Evolutionary conservation across 441 rosid species (phyloP), one percentile per base, ranked within the genome.

Genomic region (Gossypium davidsonii): DNA sequence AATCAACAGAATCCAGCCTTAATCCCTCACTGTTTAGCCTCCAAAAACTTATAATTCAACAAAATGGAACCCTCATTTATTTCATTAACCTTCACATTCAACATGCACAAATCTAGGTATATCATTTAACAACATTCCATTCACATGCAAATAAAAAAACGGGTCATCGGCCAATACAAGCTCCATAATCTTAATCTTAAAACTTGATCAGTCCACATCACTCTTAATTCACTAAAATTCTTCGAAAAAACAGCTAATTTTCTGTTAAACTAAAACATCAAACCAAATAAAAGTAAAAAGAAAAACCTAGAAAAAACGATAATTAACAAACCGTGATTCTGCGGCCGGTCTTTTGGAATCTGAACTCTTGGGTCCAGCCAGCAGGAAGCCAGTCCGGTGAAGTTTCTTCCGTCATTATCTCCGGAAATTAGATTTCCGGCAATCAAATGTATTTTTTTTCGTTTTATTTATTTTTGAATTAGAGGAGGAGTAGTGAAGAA

Each of bases 311-410:
- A 26, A 0, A 62, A 53, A 18, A 48, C 4, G 28, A 49, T 67
- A 18, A 11, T 3, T 49, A 67, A 37, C 53, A 44, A 72, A 90
- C 96, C 82, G 71, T 83, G 60, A 80, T 76, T 77, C 80, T 76
- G 66, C 89, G 85, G 61, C 91, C 90, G 4, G 86, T 80, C 79
- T 79, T 87, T 20, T 75, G 81, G 63, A 56, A 80, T 55, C 71
- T 81, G 25, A 81, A 82, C 23, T 84, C 78, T 11, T 31, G 61
- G 34, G 74, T 65, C 92, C 92, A 90, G 14, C 90, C 89, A 44
- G 74, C 60, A 37, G 93, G 95, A 56, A 90, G 89, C 77, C 71
- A 81, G 49, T 85, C 90, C 72, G 80, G 80, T 18, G 80, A 79
- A n/a, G 20, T 48, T 11, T 68, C 61, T 17, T 75, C 74, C 73